Evolutionary conservation across 108 stramenopile species (phyloP), one percentile per base, ranked within the genome.

Genomic region (Cyclotella cryptica): DNA sequence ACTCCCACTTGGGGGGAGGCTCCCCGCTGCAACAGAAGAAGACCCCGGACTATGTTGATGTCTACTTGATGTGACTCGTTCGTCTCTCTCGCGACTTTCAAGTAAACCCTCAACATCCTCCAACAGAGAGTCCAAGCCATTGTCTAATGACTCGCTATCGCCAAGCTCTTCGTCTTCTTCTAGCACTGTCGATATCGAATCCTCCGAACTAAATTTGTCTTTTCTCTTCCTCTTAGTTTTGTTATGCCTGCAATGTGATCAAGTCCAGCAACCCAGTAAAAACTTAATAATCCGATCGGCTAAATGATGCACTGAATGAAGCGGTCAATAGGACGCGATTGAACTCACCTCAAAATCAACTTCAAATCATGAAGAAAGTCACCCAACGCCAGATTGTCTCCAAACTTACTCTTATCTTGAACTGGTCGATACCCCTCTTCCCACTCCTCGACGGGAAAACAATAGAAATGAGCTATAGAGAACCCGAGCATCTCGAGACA

Each of bases 401-500:
- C 93, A 86, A 95, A 92, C 67, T 88, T 88, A 11, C 75, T 76
- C 41, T 87, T 72, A 60, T 81, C 74, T 45, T 80, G 77, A 27
- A 84, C 80, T 0, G 85, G 88, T 57, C 88, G 68, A 80, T 97
- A 97, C 12, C 87, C 90, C 17, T 89, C 88, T 74, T 92, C 72
- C 97, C 97, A 97, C 81, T 97, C 97, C 24, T 96, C 93, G 17
- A 88, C 87, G 0, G 97, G 97, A 71, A 97, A 97, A 57, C 93
- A 92, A 80, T 97, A 96, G 52, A 96, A 96, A 64, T 97, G 97
- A 22, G 94, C 95, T 67, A 97, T 93, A 5, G 83, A 75, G 54
- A 96, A 96, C 45, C 94, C 72, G 17, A 97, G 88, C 97, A 97
- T 97, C 78, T 97, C 97, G 53, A 97, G 81, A 69, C 97, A 97